Conservation (phyloP, 768 basidiomycete genomes). For the Suillus placidus region DNA sequence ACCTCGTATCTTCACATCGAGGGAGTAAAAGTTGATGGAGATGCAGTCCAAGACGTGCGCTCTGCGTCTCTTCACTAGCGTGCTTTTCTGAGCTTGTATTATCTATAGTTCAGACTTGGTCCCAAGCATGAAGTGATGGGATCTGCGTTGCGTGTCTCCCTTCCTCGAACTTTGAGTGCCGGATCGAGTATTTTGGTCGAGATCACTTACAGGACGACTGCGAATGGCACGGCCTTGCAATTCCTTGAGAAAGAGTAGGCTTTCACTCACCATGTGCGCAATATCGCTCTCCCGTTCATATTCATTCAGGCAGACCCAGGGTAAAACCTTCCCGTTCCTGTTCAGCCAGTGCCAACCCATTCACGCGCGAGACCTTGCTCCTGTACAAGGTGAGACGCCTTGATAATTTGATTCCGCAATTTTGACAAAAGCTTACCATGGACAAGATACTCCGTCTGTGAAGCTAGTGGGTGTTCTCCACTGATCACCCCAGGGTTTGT, state of each 20-base stretch:
- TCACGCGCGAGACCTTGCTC: conserved; percentile 54
- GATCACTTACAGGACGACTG: conserved; percentile 49
- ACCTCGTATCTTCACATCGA: conserved; percentile 49
- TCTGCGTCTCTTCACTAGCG: neutral
- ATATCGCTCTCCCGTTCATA: neutral
- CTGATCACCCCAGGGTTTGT: neutral
- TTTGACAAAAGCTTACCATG: neutral
- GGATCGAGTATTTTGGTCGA: conserved; percentile 34
- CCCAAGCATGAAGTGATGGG: conserved; percentile 43
- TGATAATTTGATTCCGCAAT: neutral
- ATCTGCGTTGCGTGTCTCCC: conserved; percentile 39
- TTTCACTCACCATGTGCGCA: conserved; percentile 1
- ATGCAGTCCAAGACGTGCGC: conserved; percentile 30
- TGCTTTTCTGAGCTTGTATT: neutral
- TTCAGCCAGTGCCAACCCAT: conserved; percentile 66
- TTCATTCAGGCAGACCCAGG: conserved; percentile 49
- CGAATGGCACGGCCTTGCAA: conserved; percentile 50
- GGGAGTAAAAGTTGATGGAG: conserved; percentile 41
- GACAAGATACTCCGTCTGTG: conserved; percentile 54
- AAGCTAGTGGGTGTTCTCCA: conserved; percentile 43
- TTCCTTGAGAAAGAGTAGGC: conserved; percentile 51
- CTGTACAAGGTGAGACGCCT: conserved; percentile 44
- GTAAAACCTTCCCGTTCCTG: conserved; percentile 54
- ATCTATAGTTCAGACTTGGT: conserved; percentile 32
- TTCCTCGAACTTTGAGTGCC: conserved; percentile 25